Percentiles rank a stretch among this genome's conserved stretches.
Conservation (phyloP, 768 basidiomycete genomes). For the Sutorius australiensis region DNA sequence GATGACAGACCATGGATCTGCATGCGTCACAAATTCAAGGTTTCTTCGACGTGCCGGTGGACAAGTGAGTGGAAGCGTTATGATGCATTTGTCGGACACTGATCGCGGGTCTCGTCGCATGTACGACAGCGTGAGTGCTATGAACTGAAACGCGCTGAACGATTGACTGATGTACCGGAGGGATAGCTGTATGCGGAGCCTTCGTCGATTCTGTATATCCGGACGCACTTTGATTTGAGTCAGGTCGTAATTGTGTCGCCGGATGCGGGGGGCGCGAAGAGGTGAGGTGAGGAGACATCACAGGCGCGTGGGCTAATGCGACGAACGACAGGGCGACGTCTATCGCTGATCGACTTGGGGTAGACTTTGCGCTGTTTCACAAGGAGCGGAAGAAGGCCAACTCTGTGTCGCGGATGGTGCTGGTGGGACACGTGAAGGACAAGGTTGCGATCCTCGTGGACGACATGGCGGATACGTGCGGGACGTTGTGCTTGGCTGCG, state of each 20-base stretch:
- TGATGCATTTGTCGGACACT: constrained; percentile 8
- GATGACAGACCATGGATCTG: constrained; percentile 87
- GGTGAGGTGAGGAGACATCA: constrained; percentile 44
- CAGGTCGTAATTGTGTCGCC: constrained; percentile 95
- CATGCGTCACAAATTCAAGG: constrained; percentile 99
- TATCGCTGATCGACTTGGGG: constrained; percentile 91
- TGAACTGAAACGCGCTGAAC: constrained; percentile 1
- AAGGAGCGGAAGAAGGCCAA: constrained; percentile 98
- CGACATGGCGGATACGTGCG: constrained; percentile 98
- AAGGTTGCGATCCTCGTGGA: constrained; percentile 95
- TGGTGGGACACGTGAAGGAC: constrained; percentile 90
- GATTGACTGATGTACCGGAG: constrained; percentile 20
- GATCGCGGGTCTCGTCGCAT: constrained; percentile 5
- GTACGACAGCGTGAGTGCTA: constrained; percentile 46
- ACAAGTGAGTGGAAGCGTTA: constrained; percentile 71
- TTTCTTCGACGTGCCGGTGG: constrained; percentile 99
- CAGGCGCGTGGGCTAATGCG: constrained; percentile 14
- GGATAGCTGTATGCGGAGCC: constrained; percentile 90
- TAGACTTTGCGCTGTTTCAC: constrained; percentile 99
- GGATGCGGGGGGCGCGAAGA: constrained; percentile 97
- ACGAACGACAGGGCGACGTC: constrained; percentile 75
- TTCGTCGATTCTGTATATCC: constrained; percentile 91
- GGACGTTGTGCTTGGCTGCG: constrained; percentile 90
- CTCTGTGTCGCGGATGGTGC: constrained; percentile 90
- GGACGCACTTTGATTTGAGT: constrained; percentile 79